phyloP scores from a whole-genome alignment of 257 asterid species.

The Echium plantagineum region DNA sequence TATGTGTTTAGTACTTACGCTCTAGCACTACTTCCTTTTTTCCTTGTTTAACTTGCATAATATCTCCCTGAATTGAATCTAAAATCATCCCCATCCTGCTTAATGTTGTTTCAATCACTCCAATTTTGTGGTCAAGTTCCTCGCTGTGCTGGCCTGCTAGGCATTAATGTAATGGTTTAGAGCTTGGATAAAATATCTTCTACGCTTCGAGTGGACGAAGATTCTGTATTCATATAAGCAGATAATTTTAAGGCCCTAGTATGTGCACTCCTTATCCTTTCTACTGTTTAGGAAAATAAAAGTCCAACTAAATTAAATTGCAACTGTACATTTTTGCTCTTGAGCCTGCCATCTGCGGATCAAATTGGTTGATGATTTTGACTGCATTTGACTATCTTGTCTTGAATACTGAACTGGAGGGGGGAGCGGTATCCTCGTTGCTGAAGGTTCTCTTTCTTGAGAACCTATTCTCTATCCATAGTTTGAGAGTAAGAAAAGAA shows the following conservation, averaged over 20 bases:
- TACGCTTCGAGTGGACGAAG: not conserved
- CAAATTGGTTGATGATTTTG: slow-evolving; percentile 54
- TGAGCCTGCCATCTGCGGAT: slow-evolving; percentile 63
- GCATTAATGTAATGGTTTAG: slow-evolving; percentile 7
- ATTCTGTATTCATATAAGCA: slow-evolving; percentile 1
- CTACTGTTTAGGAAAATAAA: too few species aligned
- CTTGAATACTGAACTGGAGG: slow-evolving; percentile 45
- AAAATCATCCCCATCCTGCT: slow-evolving; percentile 68
- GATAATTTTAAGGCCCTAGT: not conserved
- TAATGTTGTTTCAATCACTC: slow-evolving; percentile 71
- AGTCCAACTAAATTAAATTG: too few species aligned
- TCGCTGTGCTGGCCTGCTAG: slow-evolving; percentile 59
- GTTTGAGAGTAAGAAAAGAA: slow-evolving; percentile 4
- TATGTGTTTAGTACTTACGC: slow-evolving; percentile 35
- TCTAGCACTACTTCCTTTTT: slow-evolving; percentile 64
- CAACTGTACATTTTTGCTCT: slow-evolving; percentile 51
- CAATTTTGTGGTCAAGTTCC: slow-evolving; percentile 81
- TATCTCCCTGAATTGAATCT: slow-evolving; percentile 82
- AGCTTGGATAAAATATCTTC: not conserved
- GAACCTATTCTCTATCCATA: slow-evolving; percentile 49
- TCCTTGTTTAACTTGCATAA: slow-evolving; percentile 81
- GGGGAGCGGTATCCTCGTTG: slow-evolving; percentile 44
- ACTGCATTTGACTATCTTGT: slow-evolving; percentile 58
- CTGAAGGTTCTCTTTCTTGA: slow-evolving; percentile 80
- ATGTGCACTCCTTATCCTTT: too few species aligned